Evolutionary conservation across 768 basidiomycete species (phyloP), one percentile per base, ranked within the genome.

Genomic region (Pisolithus albus): DNA sequence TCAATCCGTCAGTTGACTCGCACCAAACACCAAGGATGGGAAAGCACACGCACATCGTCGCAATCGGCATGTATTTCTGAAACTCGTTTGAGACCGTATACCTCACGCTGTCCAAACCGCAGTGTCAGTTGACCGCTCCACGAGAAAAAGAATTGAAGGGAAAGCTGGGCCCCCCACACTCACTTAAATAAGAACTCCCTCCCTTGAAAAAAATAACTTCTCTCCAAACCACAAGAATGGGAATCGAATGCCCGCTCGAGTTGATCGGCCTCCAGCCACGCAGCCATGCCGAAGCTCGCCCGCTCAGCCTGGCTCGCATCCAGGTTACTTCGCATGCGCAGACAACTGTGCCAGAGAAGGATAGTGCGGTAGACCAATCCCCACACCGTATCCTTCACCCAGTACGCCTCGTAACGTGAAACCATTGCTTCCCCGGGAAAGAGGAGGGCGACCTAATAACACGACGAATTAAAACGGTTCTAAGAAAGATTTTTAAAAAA

Each of bases 181-280:
- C 63, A 87, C 87, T 87, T 87, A 73, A 87, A 88, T 24, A 89
- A 71, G 58, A 79, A 84, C 57, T 88, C 88, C 43, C 85, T 73
- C 38, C 82, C 86, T 47, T 82, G 79, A 60, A 78, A 88, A 23
- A 89, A 70, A 58, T 78, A 86, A 8, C 83, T 74, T 55, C 80
- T 71, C 65, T 88, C 87, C 40, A 86, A 72, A 13, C 69, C 70
- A 62, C 88, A 90, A 0, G 77, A 80, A 59, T 89, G 87, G 19
- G 65, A 66, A 58, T 84, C 74, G 51, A 88, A 64, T 24, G 80
- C 78, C 30, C 70, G 66, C 61, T 89, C 87, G 26, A 89, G 77
- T 7, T 67, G 72, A 61, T 85, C 83, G 26, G 81, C 79, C 66
- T 88, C 84, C 15, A 81, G 63, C 86, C 86, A 88, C 6, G 86